Conservation (phyloP, 2,329 filamentous ascomycete genomes). For the Chalaropsis thielavioides region DNA sequence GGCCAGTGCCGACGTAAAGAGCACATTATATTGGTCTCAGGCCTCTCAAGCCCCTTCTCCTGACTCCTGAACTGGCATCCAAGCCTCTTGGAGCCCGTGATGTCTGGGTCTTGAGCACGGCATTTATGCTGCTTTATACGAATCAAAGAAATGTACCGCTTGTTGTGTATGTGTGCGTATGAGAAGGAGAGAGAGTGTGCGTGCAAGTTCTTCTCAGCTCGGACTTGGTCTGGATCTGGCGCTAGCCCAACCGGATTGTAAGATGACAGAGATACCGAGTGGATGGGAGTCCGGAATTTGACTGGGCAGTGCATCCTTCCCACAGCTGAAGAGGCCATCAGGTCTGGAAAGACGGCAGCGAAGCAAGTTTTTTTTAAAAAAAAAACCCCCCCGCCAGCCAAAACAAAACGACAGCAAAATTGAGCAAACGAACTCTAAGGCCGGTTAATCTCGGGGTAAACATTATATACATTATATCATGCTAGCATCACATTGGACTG, state of each 20-base stretch:
- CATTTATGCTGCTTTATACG: neutral
- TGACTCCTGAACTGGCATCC: constrained; percentile 1
- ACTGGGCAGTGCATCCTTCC: constrained; percentile 1
- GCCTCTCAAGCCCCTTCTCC: constrained; percentile 6
- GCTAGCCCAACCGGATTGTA: neutral
- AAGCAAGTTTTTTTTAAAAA: no score
- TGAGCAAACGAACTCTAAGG: neutral
- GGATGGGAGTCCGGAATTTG: neutral
- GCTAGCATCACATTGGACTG: neutral
- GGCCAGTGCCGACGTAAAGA: neutral
- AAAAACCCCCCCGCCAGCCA: neutral
- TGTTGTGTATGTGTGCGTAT: neutral
- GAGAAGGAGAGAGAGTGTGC: no score
- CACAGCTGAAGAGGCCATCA: neutral
- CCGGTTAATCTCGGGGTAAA: neutral
- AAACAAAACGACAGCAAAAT: neutral
- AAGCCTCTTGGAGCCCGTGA: neutral
- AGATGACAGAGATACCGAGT: neutral
- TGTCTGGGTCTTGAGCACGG: neutral
- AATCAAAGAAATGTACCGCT: no score
- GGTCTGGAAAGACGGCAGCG: neutral
- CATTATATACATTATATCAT: no score
- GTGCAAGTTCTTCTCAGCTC: neutral
- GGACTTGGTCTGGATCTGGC: neutral
- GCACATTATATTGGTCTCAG: neutral